Base-by-base conservation (phyloP, 805 yeast genomes). In the Cyberlindnera xylosilytica region DNA sequence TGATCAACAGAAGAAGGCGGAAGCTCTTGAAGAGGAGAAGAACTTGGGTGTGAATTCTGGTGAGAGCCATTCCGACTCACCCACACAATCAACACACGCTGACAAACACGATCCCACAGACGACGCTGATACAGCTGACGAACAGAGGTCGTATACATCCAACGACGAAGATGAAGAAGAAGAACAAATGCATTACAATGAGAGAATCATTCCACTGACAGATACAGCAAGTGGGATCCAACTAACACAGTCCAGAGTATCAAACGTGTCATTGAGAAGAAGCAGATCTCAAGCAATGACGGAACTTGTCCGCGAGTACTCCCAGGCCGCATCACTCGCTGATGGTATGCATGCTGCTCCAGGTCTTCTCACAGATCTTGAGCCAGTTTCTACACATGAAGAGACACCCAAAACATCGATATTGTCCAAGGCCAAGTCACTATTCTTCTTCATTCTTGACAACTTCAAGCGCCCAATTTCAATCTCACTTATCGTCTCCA, bases 381-480 rank as follows among this genome's bases (percentile, higher is more conserved):
- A 20, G 9, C 30, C 41, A 6, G 32, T 29, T 6, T 15, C 32
- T 4, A 16, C 32, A 7, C 13, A 29, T 6, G 19, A 29, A 16
- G 12, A 15, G 16, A 38, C 11, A 18, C 27, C 22, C 36, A 34
- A 20, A 6, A 11, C 31, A 13, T 19, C 23, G 30, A 7, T 31
- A 27, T 34, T 9, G 27, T 7, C 26, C 34, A 29, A 36, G 15
- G 19, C 39, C 10, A 41, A 31, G 19, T 19, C 31, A 3, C 17
- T 17, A 24, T n/a, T 22, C 2, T 15, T 53, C 1, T 18, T 60
- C 54, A 47, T 69, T 64, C 46, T 60, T 72, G 40, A 18, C 66
- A 85, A 83, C 59, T 77, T 83, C 51, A 56, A 70, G 36, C 75
- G 87, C 39, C 97, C 97, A 1, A 80, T 81, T 26, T 81, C 96